Evolutionary conservation across 2,329 filamentous ascomycete genomes (phyloP).

Genomic region (Colletotrichum endophyticum): DNA sequence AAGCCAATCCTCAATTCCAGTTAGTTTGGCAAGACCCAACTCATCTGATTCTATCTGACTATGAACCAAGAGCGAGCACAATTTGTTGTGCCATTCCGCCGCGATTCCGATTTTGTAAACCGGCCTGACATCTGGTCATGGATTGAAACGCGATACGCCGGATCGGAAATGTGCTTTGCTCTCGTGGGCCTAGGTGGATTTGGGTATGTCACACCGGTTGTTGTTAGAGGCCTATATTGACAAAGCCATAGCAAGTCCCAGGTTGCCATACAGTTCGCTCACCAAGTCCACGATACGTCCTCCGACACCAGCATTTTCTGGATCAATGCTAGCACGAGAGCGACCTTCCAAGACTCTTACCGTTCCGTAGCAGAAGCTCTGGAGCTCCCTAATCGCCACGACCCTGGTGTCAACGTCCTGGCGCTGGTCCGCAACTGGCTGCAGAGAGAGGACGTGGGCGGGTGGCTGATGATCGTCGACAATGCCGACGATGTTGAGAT

Average conservation of each 20-base stretch:
- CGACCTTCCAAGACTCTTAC: slow-evolving; percentile 19
- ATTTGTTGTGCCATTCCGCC: slow-evolving; percentile 13
- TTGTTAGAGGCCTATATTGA: not conserved
- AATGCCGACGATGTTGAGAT: slow-evolving; percentile 9
- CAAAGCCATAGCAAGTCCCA: slow-evolving; percentile 20
- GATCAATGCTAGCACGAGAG: slow-evolving; percentile 6
- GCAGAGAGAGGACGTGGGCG: slow-evolving; percentile 14
- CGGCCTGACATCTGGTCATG: slow-evolving; percentile 5
- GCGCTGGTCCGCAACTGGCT: slow-evolving; percentile 22
- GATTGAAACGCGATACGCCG: slow-evolving; percentile 3
- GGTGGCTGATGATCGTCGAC: slow-evolving; percentile 26
- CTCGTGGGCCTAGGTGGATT: slow-evolving; percentile 20
- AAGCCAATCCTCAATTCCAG: not conserved
- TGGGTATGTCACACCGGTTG: not conserved
- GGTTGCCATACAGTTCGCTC: slow-evolving; percentile 21
- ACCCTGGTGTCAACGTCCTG: slow-evolving; percentile 9
- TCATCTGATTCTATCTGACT: not conserved
- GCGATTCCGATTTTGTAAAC: slow-evolving; percentile 19
- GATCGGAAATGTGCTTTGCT: not conserved
- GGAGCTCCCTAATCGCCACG: slow-evolving; percentile 5
- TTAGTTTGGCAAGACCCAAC: not conserved
- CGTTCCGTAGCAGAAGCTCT: slow-evolving; percentile 7
- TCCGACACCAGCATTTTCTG: slow-evolving; percentile 20
- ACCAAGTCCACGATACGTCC: not conserved
- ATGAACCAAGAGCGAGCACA: not conserved